Base-by-base conservation (phyloP, 805 yeast genomes). In the Lipomyces sp. region DNA sequence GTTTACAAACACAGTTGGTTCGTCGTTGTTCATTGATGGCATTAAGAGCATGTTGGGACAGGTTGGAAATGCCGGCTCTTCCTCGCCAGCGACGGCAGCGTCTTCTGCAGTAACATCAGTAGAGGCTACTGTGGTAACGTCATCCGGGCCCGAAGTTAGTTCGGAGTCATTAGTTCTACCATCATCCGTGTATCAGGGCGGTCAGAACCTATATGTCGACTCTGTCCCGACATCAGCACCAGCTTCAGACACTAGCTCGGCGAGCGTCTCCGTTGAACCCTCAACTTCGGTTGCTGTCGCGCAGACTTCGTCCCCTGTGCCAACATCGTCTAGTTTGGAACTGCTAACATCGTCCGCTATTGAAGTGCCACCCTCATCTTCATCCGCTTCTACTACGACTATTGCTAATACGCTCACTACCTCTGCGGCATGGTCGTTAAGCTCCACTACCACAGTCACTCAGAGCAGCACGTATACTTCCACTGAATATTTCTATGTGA, bases 1-100 rank as follows among this genome's bases (percentile, higher is more conserved):
- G 24, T 83, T 83, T 73, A 77, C 81, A 66, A 82, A 85, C 70
- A 80, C 82, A 62, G 80, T 81, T 48, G 80, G 80, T 65, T 88
- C 84, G 48, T 73, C 69, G 33, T 69, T 82, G 13, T 84, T 82
- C 67, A 83, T 82, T 13, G 75, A 74, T 39, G 80, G 78, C 51
- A 74, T 86, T 76, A 84, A 84, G 75, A 66, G 75, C 34, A 74
- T 83, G 54, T 75, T 86, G 70, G 76, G 59, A 4, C 42, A 42
- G 33, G 24, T 62, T 48, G 63, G 48, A 4, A 45, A 60, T 6
- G 53, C 63, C 4, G 2, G 45, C 15, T 15, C 64, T 35, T 54
- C 71, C 34, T 29, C 60, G 2, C 33, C 64, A 15, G 18, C 48
- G 2, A 37, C 67, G 11, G 8, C 58, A 8, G 34, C 55, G 13